Base-by-base conservation (phyloP, 2,329 filamentous ascomycete genomes). In the Gaeumannomyces tritici region DNA sequence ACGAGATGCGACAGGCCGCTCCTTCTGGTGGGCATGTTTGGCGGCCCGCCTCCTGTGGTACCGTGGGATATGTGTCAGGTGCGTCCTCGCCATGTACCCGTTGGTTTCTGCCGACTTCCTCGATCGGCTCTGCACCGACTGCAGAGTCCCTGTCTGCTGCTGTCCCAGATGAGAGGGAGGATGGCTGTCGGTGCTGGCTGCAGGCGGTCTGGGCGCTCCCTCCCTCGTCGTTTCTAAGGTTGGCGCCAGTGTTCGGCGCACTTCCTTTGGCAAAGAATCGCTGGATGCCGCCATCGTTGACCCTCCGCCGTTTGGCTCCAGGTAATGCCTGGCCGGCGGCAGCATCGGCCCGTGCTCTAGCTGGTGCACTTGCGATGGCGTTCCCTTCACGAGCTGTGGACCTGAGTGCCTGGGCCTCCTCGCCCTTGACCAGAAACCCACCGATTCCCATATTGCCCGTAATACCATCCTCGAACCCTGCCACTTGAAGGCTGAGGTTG, bases 391-490 rank as follows among this genome's bases (percentile, higher is more conserved):
- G 35, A 35, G 67, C 64, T 51, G 63, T 64, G 35, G 68, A 77
- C 72, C 79, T 84, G 69, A 80, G 74, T 66, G 76, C 76, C 67
- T 83, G 81, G 64, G 84, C 84, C 71, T 88, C 85, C 47, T 89
- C 85, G 47, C 87, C 87, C 75, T 88, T 88, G 29, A 96, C 79
- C n/a, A 99, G 79, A 70, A 97, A 98, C 0, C 84, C 82, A 57
- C 89, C 88, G 67, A 99, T 98, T 42, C 89, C 90, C 79, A 87
- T 88, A 70, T 96, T 98, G 6, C 90, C 89, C 55, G 82, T 85
- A 63, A 93, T 79, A 2, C 91, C 90, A 66, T 97, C 92, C 73
- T 98, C 93, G 66, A 98, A 97, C 0, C 91, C 93, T n/a, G 86
- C 88, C 28, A 98, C 91, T 66, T 89, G 93, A 57, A 98, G 76